phyloP scores from a whole-genome alignment of 441 rosid genomes.

The Hura crepitans region DNA sequence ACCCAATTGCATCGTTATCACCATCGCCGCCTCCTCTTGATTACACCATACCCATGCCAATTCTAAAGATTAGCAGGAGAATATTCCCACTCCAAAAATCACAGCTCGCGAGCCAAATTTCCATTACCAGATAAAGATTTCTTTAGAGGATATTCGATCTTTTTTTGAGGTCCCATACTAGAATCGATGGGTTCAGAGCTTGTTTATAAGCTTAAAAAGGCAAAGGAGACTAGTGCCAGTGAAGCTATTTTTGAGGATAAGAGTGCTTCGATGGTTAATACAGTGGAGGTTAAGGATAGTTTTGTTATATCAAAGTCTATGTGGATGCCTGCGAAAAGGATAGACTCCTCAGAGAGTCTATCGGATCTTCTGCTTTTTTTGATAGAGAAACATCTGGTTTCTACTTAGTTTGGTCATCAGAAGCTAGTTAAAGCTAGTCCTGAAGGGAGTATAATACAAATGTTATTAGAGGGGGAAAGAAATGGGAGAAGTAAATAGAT shows the following conservation, averaged over 20 bases:
- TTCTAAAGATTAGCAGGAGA: background rate
- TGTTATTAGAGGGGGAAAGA: no score
- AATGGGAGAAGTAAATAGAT: no score
- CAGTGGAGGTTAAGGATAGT: constrained; percentile 25
- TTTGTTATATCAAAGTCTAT: constrained; percentile 29
- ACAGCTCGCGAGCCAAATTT: constrained; percentile 11
- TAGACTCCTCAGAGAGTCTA: constrained; percentile 29
- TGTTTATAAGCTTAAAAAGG: constrained; percentile 12
- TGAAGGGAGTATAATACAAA: no score
- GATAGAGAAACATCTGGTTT: constrained; percentile 49
- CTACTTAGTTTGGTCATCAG: constrained; percentile 51
- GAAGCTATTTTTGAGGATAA: constrained; percentile 33
- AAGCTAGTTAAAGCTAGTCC: constrained; percentile 46
- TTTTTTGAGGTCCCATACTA: background rate
- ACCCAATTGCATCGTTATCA: constrained; percentile 62
- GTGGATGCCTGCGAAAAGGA: constrained; percentile 33
- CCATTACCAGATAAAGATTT: constrained; percentile 18
- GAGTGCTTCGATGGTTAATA: constrained; percentile 26
- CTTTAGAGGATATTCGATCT: constrained; percentile 8
- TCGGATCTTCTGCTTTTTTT: constrained; percentile 31
- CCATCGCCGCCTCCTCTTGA: constrained; percentile 56
- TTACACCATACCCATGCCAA: constrained; percentile 30
- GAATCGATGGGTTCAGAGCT: constrained; percentile 8
- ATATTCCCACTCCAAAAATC: constrained; percentile 8
- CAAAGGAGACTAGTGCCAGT: background rate